Evolutionary conservation across 208 protist genomes (phyloP), one percentile per base, ranked within the genome.

Genomic region (Leptomonas pyrrhocoris): DNA sequence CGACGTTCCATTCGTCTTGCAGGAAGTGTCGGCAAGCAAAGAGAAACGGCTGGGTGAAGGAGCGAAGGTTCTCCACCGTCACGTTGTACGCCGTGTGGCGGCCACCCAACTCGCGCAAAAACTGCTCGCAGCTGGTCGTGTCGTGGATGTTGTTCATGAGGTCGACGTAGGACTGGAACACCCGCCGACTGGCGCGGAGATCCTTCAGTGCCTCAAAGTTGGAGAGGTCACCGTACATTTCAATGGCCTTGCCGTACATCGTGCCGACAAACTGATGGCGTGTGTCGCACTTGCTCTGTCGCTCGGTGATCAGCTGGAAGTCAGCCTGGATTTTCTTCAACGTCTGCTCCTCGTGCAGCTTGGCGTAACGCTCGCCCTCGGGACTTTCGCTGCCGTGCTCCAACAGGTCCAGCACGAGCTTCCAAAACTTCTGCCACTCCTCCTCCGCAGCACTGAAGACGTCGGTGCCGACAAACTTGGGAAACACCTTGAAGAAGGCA

Each of bases 341-440:
- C 5, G 56, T 86, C 40, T 83, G 69, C 36, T 82, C 57, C 38
- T 86, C 74, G 61, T 85, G 69, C 34, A 85, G 38, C 54, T 70
- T 66, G 13, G 73, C 84, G 59, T 83, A 92, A 28, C 73, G 71
- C 58, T 92, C 84, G 1, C 86, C 85, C 56, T 90, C 79, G 2
- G 72, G 28, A 55, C 80, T 87, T 28, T 75, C 53, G 30, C 79
- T 84, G 43, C 86, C 84, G 49, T 86, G 76, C 68, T 82, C 62
- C 23, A 92, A 66, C 31, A 88, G 61, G 16, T 89, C 77, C 13
- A 90, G 62, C 15, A 92, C 48, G 0, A 69, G 68, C 27, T 64
- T 70, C 89, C 86, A 94, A 53, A 90, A 90, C 36, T 80, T 75
- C 21, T 77, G 25, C 86, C 89, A 94, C 58, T 92, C 84, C n/a